phyloP scores from a whole-genome alignment of 495 filamentous ascomycete genomes.

The Daldinia caldariorum region DNA sequence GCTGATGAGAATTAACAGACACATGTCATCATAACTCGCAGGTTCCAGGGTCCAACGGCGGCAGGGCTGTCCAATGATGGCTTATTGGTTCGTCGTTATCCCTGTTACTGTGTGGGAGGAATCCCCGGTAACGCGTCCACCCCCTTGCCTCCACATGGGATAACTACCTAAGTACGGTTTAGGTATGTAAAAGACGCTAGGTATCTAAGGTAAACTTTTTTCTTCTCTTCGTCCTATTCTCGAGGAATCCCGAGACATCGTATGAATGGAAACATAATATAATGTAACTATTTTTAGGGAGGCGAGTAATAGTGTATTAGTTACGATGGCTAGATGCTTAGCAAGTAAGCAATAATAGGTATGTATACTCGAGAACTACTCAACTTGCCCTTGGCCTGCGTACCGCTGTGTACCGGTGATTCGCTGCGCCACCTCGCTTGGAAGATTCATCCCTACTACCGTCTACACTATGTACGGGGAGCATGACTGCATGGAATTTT shows the following conservation, averaged over 20 bases:
- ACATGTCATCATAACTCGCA: constrained; percentile 39
- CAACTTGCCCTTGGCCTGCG: not conserved
- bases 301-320: too few species aligned
- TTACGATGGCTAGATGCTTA: too few species aligned
- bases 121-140: constrained; percentile 6
- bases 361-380: too few species aligned
- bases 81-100: constrained; percentile 10
- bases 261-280: too few species aligned
- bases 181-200: too few species aligned
- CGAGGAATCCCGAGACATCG: too few species aligned
- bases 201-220: too few species aligned
- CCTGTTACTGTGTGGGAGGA: not conserved
- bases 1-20: constrained; percentile 22
- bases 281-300: too few species aligned
- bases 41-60: constrained; percentile 18
- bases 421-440: constrained; percentile 1
- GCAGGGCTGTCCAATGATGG: constrained; percentile 42
- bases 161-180: too few species aligned
- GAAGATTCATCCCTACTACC: not conserved
- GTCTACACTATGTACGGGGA: not conserved
- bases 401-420: not conserved
- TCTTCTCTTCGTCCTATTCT: too few species aligned
- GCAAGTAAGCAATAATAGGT: too few species aligned
- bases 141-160: not conserved
- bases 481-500: constrained; percentile 36